Evolutionary conservation across 139 green algal species (phyloP).

Genomic region (Eudorina sp.): DNA sequence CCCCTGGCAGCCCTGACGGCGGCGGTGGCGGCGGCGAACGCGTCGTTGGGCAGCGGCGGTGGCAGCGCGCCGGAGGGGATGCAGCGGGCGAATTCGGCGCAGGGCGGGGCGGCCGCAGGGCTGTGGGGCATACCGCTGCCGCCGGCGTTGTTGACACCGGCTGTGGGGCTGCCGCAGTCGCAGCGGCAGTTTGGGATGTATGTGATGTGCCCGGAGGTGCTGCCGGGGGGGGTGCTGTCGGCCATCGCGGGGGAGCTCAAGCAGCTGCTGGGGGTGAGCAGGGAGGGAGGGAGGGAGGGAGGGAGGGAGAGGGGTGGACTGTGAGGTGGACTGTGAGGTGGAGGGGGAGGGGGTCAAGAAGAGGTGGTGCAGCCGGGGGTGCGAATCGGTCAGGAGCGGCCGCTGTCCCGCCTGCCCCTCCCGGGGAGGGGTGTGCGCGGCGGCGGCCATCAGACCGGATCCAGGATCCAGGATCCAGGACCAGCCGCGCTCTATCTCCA

Average conservation of each 20-base stretch:
- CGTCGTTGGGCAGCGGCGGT: background rate
- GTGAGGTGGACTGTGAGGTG: background rate
- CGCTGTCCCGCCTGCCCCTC: too few relatives aligned
- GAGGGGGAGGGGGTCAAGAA: background rate
- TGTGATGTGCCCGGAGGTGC: background rate
- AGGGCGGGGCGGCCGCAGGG: background rate
- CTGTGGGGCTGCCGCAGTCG: background rate
- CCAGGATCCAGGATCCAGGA: too few relatives aligned
- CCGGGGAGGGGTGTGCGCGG: too few relatives aligned
- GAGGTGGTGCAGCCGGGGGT: too few relatives aligned
- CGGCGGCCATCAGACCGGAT: too few relatives aligned
- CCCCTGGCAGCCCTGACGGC: too few relatives aligned
- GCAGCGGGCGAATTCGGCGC: background rate
- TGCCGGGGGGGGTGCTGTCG: slow-evolving; percentile 7
- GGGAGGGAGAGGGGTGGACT: background rate
- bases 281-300: background rate
- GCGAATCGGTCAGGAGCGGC: too few relatives aligned
- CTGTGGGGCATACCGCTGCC: background rate
- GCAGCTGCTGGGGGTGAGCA: slow-evolving; percentile 39
- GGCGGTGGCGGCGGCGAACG: background rate
- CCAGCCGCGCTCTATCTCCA: too few relatives aligned
- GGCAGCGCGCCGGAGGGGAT: background rate
- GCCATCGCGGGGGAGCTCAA: slow-evolving; percentile 11
- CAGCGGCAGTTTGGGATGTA: background rate
- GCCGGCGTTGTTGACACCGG: background rate